A percentile compares a stretch with the other conserved stretches of the same genome.
Evolutionary conservation across 2,329 filamentous ascomycete species (phyloP).

Genomic region (Laburnicola sp.): DNA sequence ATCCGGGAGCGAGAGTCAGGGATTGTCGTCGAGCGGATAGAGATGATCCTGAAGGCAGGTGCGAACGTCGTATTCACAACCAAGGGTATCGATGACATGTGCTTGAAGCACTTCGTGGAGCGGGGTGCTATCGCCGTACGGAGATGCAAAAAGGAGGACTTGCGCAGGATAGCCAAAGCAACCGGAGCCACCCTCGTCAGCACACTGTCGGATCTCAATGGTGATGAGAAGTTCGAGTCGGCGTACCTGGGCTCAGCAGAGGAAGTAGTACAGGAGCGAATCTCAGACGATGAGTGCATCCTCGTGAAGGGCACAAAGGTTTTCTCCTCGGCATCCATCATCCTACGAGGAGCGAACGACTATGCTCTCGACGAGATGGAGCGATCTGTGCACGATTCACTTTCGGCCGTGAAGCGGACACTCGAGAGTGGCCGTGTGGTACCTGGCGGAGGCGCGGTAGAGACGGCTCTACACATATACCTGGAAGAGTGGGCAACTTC

Average conservation of each 20-base stretch:
- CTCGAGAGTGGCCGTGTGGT: constrained; percentile 96
- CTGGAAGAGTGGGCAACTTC: constrained; percentile 98
- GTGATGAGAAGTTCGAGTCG: constrained; percentile 93
- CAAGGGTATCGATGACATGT: constrained; percentile 97
- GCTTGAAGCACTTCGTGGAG: constrained; percentile 92
- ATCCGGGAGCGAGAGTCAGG: constrained; percentile 90
- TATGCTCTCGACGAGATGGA: constrained; percentile 99
- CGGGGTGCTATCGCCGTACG: constrained; percentile 93
- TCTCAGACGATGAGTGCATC: constrained; percentile 98
- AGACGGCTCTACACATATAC: constrained; percentile 99
- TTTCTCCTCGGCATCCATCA: constrained; percentile 91
- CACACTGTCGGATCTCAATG: constrained; percentile 93
- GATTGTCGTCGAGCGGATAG: constrained; percentile 89
- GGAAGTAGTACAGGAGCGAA: constrained; percentile 96
- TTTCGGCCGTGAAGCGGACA: constrained; percentile 95
- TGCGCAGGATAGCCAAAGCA: constrained; percentile 92
- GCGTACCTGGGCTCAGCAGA: constrained; percentile 89
- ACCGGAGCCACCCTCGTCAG: constrained; percentile 92
- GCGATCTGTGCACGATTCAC: constrained; percentile 93
- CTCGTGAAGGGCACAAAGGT: constrained; percentile 94
- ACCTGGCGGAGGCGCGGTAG: constrained; percentile 91
- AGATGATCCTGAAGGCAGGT: constrained; percentile 96
- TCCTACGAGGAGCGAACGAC: constrained; percentile 93
- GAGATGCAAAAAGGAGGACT: constrained; percentile 97
- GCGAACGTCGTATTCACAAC: constrained; percentile 96